phyloP scores from a whole-genome alignment of 495 filamentous ascomycete genomes.

The Xylaria castorea region DNA sequence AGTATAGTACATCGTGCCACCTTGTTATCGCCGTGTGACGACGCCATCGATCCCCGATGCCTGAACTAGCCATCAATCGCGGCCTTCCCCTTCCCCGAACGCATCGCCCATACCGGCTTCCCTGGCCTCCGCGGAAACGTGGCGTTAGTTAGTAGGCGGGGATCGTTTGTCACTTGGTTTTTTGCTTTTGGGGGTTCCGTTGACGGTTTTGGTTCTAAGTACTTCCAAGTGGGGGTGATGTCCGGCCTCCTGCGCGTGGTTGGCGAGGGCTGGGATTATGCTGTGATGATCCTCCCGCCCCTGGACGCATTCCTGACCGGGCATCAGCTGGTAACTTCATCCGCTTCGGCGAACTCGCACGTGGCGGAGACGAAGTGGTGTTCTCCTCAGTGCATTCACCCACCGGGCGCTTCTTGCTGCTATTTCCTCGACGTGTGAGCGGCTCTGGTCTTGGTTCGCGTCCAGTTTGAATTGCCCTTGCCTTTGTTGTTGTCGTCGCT shows the following conservation, averaged over 20 bases:
- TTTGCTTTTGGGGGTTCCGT: neutral
- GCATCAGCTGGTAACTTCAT: neutral
- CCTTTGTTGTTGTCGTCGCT: neutral
- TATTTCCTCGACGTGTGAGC: neutral
- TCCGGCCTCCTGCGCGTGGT: neutral
- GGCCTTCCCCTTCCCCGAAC: neutral
- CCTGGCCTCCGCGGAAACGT: neutral
- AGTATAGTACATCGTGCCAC: neutral
- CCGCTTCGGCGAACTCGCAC: neutral
- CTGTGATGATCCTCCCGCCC: neutral
- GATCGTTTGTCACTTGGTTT: neutral
- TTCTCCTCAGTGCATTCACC: neutral
- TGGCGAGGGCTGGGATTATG: neutral
- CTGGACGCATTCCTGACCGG: neutral
- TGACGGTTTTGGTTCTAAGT: neutral
- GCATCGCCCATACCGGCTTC: neutral
- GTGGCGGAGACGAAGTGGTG: neutral
- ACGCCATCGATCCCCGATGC: neutral
- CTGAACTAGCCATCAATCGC: neutral
- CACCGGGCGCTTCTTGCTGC: neutral
- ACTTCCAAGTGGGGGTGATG: neutral
- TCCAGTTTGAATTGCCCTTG: neutral
- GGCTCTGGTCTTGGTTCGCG: neutral
- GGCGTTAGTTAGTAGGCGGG: neutral
- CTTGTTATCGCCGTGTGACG: neutral